phyloP scores from a whole-genome alignment of 116 monocot species.

The Posidonia oceanica region DNA sequence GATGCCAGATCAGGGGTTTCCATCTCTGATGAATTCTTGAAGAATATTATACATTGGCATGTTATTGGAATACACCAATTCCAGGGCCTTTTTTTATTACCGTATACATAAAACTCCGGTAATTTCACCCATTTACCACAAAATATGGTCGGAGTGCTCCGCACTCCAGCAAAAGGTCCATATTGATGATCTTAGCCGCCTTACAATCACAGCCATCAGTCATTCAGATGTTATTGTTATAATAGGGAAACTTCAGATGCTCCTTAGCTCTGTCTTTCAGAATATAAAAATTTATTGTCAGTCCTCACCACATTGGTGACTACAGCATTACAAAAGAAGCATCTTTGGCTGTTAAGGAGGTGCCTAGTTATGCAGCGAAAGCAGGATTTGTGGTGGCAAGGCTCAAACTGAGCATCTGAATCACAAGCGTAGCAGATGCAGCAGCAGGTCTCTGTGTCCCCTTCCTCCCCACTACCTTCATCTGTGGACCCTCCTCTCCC shows the following conservation, averaged over 20 bases:
- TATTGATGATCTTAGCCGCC: neutral
- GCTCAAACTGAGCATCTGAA: conserved; percentile 65
- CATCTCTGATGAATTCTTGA: neutral
- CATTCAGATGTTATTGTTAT: neutral
- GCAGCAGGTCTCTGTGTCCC: conserved; percentile 42
- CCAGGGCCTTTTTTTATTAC: conserved; percentile 1
- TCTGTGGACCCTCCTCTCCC: conserved; percentile 11
- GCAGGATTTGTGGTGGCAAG: conserved; percentile 81
- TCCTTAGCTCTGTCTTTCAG: neutral
- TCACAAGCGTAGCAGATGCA: conserved; percentile 77
- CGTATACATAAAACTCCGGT: conserved; percentile 8
- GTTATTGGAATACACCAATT: conserved; percentile 1
- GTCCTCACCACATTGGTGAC: conserved; percentile 43
- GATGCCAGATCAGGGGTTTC: neutral
- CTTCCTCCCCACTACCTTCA: conserved; percentile 31
- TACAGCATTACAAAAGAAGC: conserved; percentile 93
- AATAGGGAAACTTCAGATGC: neutral
- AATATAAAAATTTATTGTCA: neutral
- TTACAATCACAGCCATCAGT: neutral
- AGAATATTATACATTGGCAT: conserved; percentile 8
- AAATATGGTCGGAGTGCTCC: conserved; percentile 1
- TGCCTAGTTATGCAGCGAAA: conserved; percentile 83
- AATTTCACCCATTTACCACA: neutral
- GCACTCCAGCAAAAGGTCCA: conserved; percentile 4
- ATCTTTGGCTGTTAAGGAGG: conserved; percentile 77